Base-by-base conservation (phyloP, 257 asterid species). In the Anisodus tanguticus region DNA sequence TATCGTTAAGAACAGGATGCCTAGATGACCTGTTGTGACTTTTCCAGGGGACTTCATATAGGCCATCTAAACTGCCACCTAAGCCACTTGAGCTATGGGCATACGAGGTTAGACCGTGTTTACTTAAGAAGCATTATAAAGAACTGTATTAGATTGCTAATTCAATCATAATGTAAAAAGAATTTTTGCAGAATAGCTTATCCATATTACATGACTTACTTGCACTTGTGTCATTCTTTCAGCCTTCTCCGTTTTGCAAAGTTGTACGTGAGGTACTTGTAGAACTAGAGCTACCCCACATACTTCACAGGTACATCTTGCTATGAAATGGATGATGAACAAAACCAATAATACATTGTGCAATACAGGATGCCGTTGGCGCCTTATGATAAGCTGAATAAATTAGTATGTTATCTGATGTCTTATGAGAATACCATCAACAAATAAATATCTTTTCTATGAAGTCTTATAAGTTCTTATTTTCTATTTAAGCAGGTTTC, bases 191-290 rank as follows among this genome's bases (percentile, higher is more conserved):
- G 35, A 88, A 9, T 49, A 74, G 43, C 3, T 5, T 11, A 74
- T 47, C 60, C 43, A 19, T 74, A 19, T 76, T 26, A 53, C 82
- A 12, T 15, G 31, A 8, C 82, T 54, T 77, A 31, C 26, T 53
- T 53, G 82, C 82, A 53, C 31, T 53, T 8, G 26, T 53, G 15
- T 53, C 64, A 79, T 58, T 64, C 6, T 85, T 87, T 58, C 91
- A 96, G 99, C 91, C 95, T 84, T 96, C 98, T 19, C 98, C 99
- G 9, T 92, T 96, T 84, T 93, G 98, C 93, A 94, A 94, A 92
- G 91, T 94, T 86, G 99, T 94, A 3, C 95, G 97, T 7, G 98
- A 96, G 91, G 90, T 86, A 60, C 97, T 96, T 35, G 97, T 94
- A 74, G 98, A 96, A 88, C 85, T 94, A 81, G 98, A 94, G 92